Base-by-base conservation (phyloP, 2,329 filamentous ascomycete genomes). In the Coniosporium tulheliwenetii region DNA sequence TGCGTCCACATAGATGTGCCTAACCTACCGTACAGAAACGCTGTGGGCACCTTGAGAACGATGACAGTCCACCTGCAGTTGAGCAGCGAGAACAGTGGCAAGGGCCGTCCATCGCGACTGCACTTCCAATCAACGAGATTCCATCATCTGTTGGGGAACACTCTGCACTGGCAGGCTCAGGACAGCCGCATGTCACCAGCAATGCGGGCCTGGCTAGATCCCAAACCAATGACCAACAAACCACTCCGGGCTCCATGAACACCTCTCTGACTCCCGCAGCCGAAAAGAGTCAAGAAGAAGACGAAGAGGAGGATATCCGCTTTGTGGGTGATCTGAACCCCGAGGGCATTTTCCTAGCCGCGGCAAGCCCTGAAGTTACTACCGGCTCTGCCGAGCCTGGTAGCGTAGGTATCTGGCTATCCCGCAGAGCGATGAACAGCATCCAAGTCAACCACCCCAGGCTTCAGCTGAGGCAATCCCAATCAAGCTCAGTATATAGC, bases 261-360 rank as follows among this genome's bases (percentile, higher is more conserved):
- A 15, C 14, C 3, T 3, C 32, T 35, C 3, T 35, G 32, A 15
- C 32, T 15, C 14, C 32, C 12, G 14, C 32, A n/a, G 32, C 14
- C 32, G 14, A n/a, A 15, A 35, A 15, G 8, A 8, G 14, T 15
- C 32, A n/a, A n/a, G 32, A 35, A 35, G 32, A 35, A 5, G 32
- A 35, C 3, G 19, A 26, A 26, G 19, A 26, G 19, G 19, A 26
- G 19, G 19, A 26, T 35, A n/a, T 62, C 1, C 67, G 73, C 5
- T 77, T 75, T 41, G 67, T 77, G 32, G 71, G 73, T 13, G 73
- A 77, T 48, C 49, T 75, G 26, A 77, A 74, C 46, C 74, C 73
- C 2, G 73, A 77, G 51, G 69, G 69, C 43, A 70, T 77, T 52
- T 73, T 78, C 42, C 62, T 73, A 47, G 70, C 75, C 47, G 71